Evolutionary conservation across 164 flowering plant genomes (phyloP).

Genomic region (Kalanchoe fedtschenkoi): DNA sequence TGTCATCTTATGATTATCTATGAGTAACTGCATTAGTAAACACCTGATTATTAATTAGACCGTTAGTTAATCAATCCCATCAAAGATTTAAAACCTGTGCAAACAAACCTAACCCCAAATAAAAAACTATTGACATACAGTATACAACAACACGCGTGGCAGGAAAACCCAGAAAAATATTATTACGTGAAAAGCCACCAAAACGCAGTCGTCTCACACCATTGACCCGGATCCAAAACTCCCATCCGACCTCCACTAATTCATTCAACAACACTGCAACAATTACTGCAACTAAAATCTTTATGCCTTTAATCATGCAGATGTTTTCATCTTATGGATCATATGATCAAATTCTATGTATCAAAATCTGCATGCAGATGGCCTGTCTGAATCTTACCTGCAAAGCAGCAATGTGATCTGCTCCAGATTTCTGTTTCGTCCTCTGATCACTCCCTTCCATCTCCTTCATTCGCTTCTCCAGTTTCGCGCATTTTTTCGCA

Average conservation of each 20-base stretch:
- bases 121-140: not conserved
- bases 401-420: not conserved
- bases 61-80: not conserved
- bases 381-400: not conserved
- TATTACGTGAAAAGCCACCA: no score
- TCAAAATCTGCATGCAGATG: not conserved
- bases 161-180: not conserved
- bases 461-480: slow-evolving; percentile 42
- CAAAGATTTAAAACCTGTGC: not conserved
- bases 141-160: not conserved
- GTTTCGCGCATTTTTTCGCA: slow-evolving; percentile 49
- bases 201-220: no score
- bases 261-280: not conserved
- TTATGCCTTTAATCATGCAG: slow-evolving; percentile 3
- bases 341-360: not conserved
- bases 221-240: not conserved
- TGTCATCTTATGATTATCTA: not conserved
- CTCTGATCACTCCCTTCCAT: slow-evolving; percentile 12
- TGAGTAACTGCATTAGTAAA: not conserved
- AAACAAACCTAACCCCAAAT: not conserved
- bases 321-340: not conserved
- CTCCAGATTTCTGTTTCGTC: not conserved
- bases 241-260: not conserved
- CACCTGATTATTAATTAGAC: not conserved
- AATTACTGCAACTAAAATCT: not conserved